These are phyloP conservation scores for Ogataea pilisensis DNA, from an alignment of 805 yeast genomes.

Conservation along the genomic window DNA sequence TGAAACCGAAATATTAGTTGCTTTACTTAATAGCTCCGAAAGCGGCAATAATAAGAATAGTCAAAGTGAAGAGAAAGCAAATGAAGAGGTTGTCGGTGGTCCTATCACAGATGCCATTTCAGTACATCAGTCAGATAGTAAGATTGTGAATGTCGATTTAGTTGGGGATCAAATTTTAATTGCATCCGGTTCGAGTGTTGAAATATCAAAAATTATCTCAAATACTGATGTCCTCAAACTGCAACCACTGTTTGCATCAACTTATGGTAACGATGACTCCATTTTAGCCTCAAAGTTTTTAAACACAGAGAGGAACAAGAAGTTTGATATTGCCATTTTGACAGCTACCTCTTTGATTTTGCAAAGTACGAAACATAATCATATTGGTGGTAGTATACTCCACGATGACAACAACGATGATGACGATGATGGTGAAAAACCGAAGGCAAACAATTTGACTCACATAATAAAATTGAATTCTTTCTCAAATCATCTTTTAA, in stretches of 20 bases:
- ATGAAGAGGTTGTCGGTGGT: conserved; percentile 2
- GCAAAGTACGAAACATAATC: conserved; percentile 11
- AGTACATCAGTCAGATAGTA: conserved; percentile 11
- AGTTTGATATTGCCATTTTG: conserved; percentile 22
- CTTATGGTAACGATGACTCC: conserved; percentile 12
- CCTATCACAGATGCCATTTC: conserved; percentile 3
- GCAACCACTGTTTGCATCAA: conserved; percentile 13
- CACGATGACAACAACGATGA: too few relatives aligned
- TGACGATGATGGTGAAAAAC: conserved; percentile 1
- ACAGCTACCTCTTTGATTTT: conserved; percentile 21
- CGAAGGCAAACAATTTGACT: background rate
- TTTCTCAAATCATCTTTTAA: conserved; percentile 19
- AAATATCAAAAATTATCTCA: conserved; percentile 11
- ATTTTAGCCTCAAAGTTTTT: conserved; percentile 20
- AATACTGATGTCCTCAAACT: conserved; percentile 9
- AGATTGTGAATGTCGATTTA: conserved; percentile 16
- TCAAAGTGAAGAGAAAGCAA: background rate
- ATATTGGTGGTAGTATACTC: background rate
- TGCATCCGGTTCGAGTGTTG: conserved; percentile 14
- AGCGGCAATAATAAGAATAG: background rate
- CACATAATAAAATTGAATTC: conserved; percentile 16
- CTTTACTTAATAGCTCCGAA: too few relatives aligned
- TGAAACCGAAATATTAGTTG: conserved; percentile 11
- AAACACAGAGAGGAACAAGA: conserved; percentile 1
- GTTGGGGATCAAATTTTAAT: conserved; percentile 15